Base-by-base conservation (phyloP, 768 basidiomycete genomes). In the Tylopilus cervinicoccineus region DNA sequence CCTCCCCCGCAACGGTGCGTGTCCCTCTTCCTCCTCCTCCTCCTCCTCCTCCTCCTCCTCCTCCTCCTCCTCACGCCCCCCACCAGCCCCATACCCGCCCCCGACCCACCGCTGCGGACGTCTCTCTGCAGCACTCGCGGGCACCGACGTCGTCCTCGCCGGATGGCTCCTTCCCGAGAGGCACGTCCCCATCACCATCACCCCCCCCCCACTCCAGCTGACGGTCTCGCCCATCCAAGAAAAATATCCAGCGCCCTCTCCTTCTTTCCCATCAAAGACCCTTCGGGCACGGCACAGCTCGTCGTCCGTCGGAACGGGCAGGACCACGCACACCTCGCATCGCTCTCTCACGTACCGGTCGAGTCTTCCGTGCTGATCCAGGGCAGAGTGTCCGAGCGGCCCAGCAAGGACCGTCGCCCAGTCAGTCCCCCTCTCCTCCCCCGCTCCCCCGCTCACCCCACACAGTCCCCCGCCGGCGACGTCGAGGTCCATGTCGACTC, bases 201-300 rank as follows among this genome's bases (percentile, higher is more conserved):
- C 50, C 47, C 24, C 27, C 42, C 56, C 63, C 62, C 67, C 64
- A 61, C 60, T 34, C 50, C 60, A 55, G 56, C 68, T 74, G 56
- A 75, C 59, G 60, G 28, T 33, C 62, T 57, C 59, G 59, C 62
- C 54, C 51, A 58, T 62, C 62, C 41, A 72, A 93, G 89, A 27
- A 84, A 84, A 67, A 75, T 84, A 16, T 74, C 73, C 46, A 84
- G 81, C 67, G 69, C 67, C 43, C 70, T 93, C 58, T 88, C 88
- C 48, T 97, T 97, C 74, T 91, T 87, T 71, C 84, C 84, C 27
- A 77, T 96, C 63, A 86, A 81, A 60, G 93, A 94, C 67, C 75
- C 83, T 36, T 76, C 76, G 54, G 88, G 89, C 29, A 80, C 76
- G 0, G 79, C 86, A 3, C 93, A 97, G 68, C 83, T 97, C 50